Base-by-base conservation (phyloP, 345 rosid species). In the Salix viminalis region DNA sequence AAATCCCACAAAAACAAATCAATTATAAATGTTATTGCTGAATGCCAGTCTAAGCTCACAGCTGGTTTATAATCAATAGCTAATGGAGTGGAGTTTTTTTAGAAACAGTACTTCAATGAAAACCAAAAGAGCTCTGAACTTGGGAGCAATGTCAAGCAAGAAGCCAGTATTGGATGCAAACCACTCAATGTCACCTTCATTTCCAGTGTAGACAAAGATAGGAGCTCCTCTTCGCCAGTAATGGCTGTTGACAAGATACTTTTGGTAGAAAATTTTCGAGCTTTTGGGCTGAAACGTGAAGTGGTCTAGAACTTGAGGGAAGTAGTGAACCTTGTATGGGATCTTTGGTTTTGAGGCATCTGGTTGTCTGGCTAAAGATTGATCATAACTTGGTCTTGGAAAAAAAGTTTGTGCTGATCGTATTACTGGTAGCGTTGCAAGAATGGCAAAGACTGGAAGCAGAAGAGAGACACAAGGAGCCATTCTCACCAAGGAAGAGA, bases 141-240 rank as follows among this genome's bases (percentile, higher is more conserved):
- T 90, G 78, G 96, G 96, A 84, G 96, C 94, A 85, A 87, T 87
- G 79, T 93, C 97, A 2, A 82, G 86, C 88, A 93, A 73, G 83
- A 93, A 91, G 28, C 96, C 97, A n/a, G 91, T 85, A 79, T 92
- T 92, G 58, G 88, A 79, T 75, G 94, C 93, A 85, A 90, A 90
- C 93, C 96, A 93, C 41, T 91, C 97, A 48, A 93, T 89, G 81
- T 89, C 85, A 67, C 92, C 97, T 87, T 93, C 97, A 79, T 91
- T 91, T 13, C 93, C 96, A 12, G 92, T 89, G 85, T 91, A 93
- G 58, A 89, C 96, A 24, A 91, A 91, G 81, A 89, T 85, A 2
- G 94, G 94, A 14, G 84, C 89, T 56, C 84, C 93, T 79, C 39
- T 86, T 30, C 76, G 86, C 92, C 93, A 91, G 76, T 81, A 83